These are phyloP conservation scores for Aspergillus affinis DNA, from an alignment of 495 filamentous ascomycete genomes.

Conservation along the genomic window DNA sequence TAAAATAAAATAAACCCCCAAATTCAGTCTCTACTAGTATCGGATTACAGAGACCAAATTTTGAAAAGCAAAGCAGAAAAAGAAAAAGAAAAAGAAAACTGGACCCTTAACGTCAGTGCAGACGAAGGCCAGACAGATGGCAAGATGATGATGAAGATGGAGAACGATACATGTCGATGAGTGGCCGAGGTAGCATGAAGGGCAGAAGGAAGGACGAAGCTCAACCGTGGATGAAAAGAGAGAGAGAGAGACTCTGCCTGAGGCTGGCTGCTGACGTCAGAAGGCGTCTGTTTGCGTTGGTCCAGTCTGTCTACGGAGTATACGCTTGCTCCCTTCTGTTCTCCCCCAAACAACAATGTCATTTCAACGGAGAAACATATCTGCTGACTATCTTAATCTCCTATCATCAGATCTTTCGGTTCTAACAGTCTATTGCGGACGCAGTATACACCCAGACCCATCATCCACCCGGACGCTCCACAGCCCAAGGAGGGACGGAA, in stretches of 20 bases:
- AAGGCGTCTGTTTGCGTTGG: neutral
- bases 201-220: neutral
- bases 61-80: neutral
- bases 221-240: neutral
- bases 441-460: neutral
- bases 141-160: constrained; percentile 1
- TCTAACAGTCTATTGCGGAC: neutral
- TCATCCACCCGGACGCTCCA: neutral
- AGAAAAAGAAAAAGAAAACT: neutral
- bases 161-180: neutral
- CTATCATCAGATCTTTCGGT: neutral
- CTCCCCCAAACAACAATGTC: no score
- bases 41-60: neutral
- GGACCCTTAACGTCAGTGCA: no score
- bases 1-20: neutral
- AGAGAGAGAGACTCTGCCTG: constrained; percentile 1
- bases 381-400: no score
- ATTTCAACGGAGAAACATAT: no score
- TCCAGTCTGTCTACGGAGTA: no score
- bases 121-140: neutral
- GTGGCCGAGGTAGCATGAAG: neutral
- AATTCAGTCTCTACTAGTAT: neutral
- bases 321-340: no score
- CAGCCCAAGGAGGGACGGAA: neutral
- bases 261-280: neutral